A percentile compares a stretch with the other conserved stretches of the same genome.
phyloP scores from a whole-genome alignment of 192 early-diverging fungal species.

The Allomyces macrogynus region DNA sequence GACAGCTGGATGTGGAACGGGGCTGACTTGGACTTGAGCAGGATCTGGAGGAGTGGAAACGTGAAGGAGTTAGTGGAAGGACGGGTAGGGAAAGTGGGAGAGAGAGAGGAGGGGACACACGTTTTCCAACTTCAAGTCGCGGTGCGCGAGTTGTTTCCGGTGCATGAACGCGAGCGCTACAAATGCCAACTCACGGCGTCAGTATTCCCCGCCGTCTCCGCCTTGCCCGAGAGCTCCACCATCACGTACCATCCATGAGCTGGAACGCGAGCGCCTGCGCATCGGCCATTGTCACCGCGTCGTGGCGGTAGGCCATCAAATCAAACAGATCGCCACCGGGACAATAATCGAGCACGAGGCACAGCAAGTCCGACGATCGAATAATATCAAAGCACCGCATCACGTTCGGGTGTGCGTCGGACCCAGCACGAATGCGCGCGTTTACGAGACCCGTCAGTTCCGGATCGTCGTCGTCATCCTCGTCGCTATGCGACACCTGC shows the following conservation, averaged over 20 bases:
- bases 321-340: neutral
- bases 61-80: too few species aligned
- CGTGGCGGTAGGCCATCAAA: neutral
- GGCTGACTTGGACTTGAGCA: neutral
- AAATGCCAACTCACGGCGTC: too few species aligned
- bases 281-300: neutral
- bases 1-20: neutral
- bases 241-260: neutral
- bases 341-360: neutral
- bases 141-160: neutral
- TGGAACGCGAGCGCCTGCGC: neutral
- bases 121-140: neutral
- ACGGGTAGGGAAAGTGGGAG: too few species aligned
- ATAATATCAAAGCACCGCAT: neutral
- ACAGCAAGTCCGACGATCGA: neutral
- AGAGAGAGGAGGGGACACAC: too few species aligned
- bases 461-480: too few species aligned
- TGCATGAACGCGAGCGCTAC: neutral
- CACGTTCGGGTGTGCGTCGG: too few species aligned
- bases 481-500: too few species aligned
- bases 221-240: too few species aligned
- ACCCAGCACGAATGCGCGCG: too few species aligned
- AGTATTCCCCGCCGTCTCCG: too few species aligned
- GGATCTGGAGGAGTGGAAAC: neutral
- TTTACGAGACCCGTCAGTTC: too few species aligned